phyloP scores from a whole-genome alignment of 179 eudicot species.

The Dionaea muscipula region DNA sequence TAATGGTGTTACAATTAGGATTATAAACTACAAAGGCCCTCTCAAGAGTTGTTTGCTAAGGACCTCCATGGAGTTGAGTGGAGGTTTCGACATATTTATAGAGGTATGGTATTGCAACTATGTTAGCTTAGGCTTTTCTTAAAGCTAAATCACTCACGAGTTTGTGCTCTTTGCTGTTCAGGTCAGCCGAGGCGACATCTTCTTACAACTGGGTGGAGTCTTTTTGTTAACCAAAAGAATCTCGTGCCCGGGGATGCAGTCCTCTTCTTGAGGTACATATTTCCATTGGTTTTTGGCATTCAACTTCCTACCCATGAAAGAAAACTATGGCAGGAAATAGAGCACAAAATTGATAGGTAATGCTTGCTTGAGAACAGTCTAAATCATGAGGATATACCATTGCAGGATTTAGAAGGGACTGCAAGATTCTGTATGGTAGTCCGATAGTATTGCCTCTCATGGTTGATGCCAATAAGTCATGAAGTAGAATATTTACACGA shows the following conservation, averaged over 20 bases:
- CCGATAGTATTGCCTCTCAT: too few relatives aligned
- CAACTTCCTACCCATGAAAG: too few relatives aligned
- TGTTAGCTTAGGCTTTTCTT: too few relatives aligned
- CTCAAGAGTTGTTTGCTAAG: conserved; percentile 71
- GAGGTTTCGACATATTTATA: conserved; percentile 83
- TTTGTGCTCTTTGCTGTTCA: conserved; percentile 13
- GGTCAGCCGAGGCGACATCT: conserved; percentile 93
- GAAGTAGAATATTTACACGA: background rate
- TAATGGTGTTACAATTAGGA: conserved; percentile 38
- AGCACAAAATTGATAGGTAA: too few relatives aligned
- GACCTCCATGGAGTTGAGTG: conserved; percentile 83
- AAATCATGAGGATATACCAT: too few relatives aligned
- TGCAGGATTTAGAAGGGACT: too few relatives aligned
- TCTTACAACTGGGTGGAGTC: conserved; percentile 89
- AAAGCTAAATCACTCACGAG: too few relatives aligned
- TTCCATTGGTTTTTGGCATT: background rate
- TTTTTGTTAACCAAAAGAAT: conserved; percentile 73
- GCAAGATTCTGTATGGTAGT: too few relatives aligned
- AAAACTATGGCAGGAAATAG: too few relatives aligned
- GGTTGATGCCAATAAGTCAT: background rate
- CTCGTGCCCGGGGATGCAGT: conserved; percentile 85
- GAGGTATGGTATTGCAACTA: conserved; percentile 32
- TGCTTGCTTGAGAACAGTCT: too few relatives aligned
- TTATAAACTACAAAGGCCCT: conserved; percentile 69
- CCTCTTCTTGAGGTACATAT: conserved; percentile 66